Evolutionary conservation across 2,329 filamentous ascomycete genomes (phyloP), one percentile per base, ranked within the genome.

Genomic region (Xylaria sp.): DNA sequence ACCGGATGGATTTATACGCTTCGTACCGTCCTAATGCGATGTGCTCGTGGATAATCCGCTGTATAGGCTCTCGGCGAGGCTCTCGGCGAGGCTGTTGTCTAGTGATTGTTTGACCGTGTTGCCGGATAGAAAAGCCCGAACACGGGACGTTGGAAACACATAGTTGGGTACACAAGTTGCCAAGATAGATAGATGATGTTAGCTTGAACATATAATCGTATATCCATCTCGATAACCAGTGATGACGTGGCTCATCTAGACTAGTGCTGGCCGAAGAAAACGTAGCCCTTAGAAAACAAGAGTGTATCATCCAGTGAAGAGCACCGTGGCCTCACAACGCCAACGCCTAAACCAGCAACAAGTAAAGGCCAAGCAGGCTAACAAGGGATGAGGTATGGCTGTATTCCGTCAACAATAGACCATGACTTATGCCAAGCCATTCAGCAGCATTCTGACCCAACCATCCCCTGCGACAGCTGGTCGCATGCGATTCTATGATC

Each of bases 241-340:
- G 27, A 54, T 42, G 67, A 65, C 59, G 63, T 72, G 65, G 65
- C 68, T 67, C 56, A 69, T 67, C 61, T 69, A 66, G 51, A 63
- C 60, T 56, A 65, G 53, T 50, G 51, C 55, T 59, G 45, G 51
- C 50, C 45, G 27, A 58, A 61, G 45, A 65, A 36, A 27, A 36
- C 55, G 27, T 22, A 61, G 65, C 49, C 61, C 68, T 63, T 65
- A 63, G 57, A 68, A 72, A 71, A 63, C 31, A 56, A 65, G 66
- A 72, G 67, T 73, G 65, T 72, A 73, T 72, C 71, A 56, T 63
- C 69, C 64, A 66, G 63, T 66, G 55, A 72, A 73, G 63, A 69
- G 67, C 55, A 71, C 68, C 58, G 17, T 67, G 47, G 59, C 73
- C 74, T 73, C 69, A 59, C 38, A 76, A 76, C 75, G 72, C 75